phyloP scores from a whole-genome alignment of 2,329 filamentous ascomycete genomes.

The Xylariaceae sp. region DNA sequence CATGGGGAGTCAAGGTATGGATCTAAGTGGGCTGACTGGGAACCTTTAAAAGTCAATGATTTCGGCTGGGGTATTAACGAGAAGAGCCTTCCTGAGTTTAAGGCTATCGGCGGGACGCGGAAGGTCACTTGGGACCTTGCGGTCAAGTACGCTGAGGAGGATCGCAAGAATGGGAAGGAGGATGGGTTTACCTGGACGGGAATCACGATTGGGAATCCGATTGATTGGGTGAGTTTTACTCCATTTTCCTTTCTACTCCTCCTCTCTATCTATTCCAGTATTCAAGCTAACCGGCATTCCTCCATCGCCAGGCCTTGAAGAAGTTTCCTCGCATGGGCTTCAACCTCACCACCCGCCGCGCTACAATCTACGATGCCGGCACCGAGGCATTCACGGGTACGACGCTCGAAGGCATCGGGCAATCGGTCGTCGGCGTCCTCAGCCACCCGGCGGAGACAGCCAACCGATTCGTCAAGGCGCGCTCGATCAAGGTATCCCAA shows the following conservation, averaged over 20 bases:
- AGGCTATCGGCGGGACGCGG: constrained; percentile 16
- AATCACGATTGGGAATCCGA: constrained; percentile 29
- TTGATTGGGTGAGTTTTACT: constrained; percentile 28
- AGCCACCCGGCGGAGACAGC: constrained; percentile 12
- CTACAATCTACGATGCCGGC: constrained; percentile 26
- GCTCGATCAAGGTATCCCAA: constrained; percentile 25
- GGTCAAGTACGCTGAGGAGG: constrained; percentile 13
- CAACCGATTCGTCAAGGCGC: constrained; percentile 28
- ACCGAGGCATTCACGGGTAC: constrained; percentile 29
- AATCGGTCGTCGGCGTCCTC: constrained; percentile 20
- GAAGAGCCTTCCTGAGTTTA: constrained; percentile 24
- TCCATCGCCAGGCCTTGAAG: constrained; percentile 6
- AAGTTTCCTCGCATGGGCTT: constrained; percentile 30
- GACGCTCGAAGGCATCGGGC: constrained; percentile 27
- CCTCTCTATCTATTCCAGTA: neutral
- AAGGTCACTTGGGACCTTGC: constrained; percentile 23
- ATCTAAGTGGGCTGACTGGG: neutral
- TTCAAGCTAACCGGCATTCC: neutral
- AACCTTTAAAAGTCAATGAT: constrained; percentile 18
- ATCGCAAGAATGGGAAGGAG: constrained; percentile 14
- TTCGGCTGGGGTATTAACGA: constrained; percentile 28
- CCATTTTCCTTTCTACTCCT: neutral
- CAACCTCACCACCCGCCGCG: constrained; percentile 19
- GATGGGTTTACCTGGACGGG: constrained; percentile 28
- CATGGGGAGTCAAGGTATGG: neutral